A percentile compares a stretch with the other conserved stretches of the same genome.
Evolutionary conservation across 1,284 basidiomycete species (phyloP).

Genomic region (Cystobasidium pallidum): DNA sequence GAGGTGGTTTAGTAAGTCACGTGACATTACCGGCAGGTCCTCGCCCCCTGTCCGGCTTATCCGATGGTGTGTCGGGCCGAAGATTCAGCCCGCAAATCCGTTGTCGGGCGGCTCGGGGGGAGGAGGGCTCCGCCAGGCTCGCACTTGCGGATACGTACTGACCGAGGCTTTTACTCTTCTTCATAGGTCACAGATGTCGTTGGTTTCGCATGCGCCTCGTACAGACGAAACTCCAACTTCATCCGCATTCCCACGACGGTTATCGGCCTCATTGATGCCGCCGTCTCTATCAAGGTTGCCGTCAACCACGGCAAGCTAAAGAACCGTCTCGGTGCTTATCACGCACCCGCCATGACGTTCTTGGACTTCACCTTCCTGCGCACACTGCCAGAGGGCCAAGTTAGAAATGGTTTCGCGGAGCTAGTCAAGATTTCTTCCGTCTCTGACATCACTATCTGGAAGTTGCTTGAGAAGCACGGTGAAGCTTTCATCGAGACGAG

Average conservation of each 20-base stretch:
- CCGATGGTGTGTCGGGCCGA: no score
- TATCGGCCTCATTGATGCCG: slow-evolving; percentile 60
- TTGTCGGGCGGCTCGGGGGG: neutral
- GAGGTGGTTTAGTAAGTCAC: slow-evolving; percentile 58
- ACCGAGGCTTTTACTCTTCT: neutral
- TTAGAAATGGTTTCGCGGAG: slow-evolving; percentile 60
- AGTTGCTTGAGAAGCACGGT: slow-evolving; percentile 59
- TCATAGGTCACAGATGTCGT: slow-evolving; percentile 50
- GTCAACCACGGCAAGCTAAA: slow-evolving; percentile 58
- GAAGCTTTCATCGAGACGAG: slow-evolving; percentile 59
- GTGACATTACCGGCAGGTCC: slow-evolving; percentile 17
- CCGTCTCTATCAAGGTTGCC: slow-evolving; percentile 58
- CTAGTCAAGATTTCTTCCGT: slow-evolving; percentile 60
- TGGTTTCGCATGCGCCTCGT: slow-evolving; percentile 59
- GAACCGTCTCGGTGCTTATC: slow-evolving; percentile 59
- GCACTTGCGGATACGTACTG: no score
- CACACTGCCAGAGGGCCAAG: slow-evolving; percentile 59
- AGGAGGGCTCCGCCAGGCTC: no score
- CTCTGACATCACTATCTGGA: slow-evolving; percentile 58
- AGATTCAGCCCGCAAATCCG: neutral
- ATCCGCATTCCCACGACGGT: slow-evolving; percentile 60
- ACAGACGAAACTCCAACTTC: slow-evolving; percentile 60
- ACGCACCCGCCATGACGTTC: slow-evolving; percentile 60
- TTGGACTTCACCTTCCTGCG: slow-evolving; percentile 60
- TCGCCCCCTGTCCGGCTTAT: neutral